Evolutionary conservation across 176 grass and related monocot species (phyloP).

Genomic region (Eragrostis curvula): DNA sequence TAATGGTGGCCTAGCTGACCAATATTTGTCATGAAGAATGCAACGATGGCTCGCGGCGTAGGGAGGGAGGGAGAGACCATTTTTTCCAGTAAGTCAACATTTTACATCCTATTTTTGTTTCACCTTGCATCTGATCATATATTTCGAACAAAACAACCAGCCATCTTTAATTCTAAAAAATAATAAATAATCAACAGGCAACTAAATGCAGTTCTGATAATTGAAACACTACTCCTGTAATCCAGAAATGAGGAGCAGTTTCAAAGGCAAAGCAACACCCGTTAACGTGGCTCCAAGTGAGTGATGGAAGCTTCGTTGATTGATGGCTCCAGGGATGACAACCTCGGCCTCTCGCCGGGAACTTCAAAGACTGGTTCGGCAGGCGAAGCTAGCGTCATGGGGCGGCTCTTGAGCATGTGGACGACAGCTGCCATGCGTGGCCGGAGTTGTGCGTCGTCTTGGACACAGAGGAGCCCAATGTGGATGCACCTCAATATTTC

Average conservation of each 20-base stretch:
- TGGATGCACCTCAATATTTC: slow-evolving; percentile 53
- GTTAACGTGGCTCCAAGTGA: slow-evolving; percentile 41
- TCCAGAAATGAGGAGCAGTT: background rate
- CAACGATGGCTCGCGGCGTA: no score
- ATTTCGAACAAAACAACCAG: no score
- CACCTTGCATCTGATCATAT: no score
- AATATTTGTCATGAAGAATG: no score
- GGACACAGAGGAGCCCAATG: slow-evolving; percentile 51
- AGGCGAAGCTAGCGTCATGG: slow-evolving; percentile 40
- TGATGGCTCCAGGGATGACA: background rate
- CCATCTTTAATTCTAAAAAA: background rate
- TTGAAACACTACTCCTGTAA: background rate
- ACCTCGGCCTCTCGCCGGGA: no score
- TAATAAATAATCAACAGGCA: background rate
- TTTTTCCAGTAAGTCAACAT: no score
- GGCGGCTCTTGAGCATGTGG: slow-evolving; percentile 53
- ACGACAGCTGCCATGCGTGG: slow-evolving; percentile 50
- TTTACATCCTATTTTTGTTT: no score
- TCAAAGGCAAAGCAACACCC: background rate
- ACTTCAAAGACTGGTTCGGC: slow-evolving; percentile 26
- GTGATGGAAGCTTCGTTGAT: slow-evolving; percentile 38
- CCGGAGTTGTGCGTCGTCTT: slow-evolving; percentile 21
- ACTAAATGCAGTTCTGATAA: background rate
- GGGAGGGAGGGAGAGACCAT: no score
- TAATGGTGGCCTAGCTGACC: no score